Conservation (phyloP, 345 rosid genomes). For the Capsella bursapastoris region DNA sequence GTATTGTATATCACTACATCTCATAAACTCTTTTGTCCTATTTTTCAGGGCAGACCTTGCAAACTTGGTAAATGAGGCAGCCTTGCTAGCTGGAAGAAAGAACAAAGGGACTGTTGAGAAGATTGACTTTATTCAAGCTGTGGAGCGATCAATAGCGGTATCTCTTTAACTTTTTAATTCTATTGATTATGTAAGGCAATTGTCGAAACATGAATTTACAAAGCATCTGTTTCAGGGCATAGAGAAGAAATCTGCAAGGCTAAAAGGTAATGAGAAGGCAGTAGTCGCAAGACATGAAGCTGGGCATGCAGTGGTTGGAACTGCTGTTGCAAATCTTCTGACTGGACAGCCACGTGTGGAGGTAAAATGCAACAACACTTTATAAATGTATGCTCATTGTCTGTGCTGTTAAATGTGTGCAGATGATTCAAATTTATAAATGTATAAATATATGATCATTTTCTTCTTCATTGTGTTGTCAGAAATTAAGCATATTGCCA, state of each 20-base stretch:
- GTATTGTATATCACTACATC: neutral
- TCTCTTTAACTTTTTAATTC: slow-evolving; percentile 34
- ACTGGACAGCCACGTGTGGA: slow-evolving; percentile 89
- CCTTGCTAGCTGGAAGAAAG: slow-evolving; percentile 91
- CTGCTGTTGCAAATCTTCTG: slow-evolving; percentile 91
- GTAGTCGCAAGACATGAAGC: slow-evolving; percentile 99
- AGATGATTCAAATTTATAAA: slow-evolving; percentile 19
- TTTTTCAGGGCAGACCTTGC: slow-evolving; percentile 93
- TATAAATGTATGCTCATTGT: slow-evolving; percentile 2
- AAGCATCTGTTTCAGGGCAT: slow-evolving; percentile 63
- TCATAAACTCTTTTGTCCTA: slow-evolving; percentile 1
- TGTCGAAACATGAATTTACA: slow-evolving; percentile 17
- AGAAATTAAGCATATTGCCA: slow-evolving; percentile 98
- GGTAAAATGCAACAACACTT: slow-evolving; percentile 51
- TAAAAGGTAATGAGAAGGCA: slow-evolving; percentile 85
- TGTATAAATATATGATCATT: neutral
- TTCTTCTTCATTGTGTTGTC: slow-evolving; percentile 31
- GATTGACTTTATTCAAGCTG: slow-evolving; percentile 91
- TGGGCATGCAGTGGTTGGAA: slow-evolving; percentile 98
- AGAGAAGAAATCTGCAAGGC: slow-evolving; percentile 92
- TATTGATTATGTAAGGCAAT: neutral
- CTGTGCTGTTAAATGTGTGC: slow-evolving; percentile 1
- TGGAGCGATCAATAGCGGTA: slow-evolving; percentile 95
- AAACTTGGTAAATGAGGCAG: slow-evolving; percentile 98
- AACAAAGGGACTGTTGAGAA: slow-evolving; percentile 76